Percentiles rank a stretch among this genome's conserved stretches.
These are phyloP conservation scores for Pythium coloratum DNA, from an alignment of 352 stramenopile species.

Conservation along the genomic window DNA sequence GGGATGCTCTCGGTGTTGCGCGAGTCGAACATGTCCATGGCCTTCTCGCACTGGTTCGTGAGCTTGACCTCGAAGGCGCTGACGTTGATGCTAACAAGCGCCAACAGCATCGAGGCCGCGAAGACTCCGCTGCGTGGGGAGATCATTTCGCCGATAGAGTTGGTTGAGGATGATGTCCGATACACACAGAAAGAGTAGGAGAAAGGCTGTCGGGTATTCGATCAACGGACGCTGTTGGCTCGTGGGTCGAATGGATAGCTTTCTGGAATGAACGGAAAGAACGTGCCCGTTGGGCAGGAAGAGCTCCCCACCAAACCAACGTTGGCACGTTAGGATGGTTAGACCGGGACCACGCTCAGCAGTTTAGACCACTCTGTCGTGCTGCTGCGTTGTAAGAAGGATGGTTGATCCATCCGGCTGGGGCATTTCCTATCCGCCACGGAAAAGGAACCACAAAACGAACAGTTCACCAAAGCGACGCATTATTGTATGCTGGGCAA, in stretches of 20 bases:
- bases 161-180: neutral
- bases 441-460: no score
- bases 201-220: neutral
- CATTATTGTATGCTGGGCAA: neutral
- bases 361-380: neutral
- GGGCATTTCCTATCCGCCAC: neutral
- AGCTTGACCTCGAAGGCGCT: conserved; percentile 45
- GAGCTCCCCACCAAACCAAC: neutral
- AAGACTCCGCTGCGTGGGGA: conserved; percentile 2
- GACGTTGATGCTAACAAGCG: conserved; percentile 12
- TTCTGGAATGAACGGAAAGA: neutral
- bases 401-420: neutral
- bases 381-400: neutral
- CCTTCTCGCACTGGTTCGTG: conserved; percentile 45
- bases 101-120: conserved; percentile 33
- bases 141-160: neutral
- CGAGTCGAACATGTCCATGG: conserved; percentile 51
- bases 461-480: no score
- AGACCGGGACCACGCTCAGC: neutral
- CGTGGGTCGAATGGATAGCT: neutral
- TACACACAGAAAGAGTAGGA: neutral
- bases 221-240: neutral
- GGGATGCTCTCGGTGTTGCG: conserved; percentile 37
- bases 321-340: neutral
- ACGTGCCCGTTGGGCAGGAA: no score